Base-by-base conservation (phyloP, 768 basidiomycete species). In the Pluteus cervinus region DNA sequence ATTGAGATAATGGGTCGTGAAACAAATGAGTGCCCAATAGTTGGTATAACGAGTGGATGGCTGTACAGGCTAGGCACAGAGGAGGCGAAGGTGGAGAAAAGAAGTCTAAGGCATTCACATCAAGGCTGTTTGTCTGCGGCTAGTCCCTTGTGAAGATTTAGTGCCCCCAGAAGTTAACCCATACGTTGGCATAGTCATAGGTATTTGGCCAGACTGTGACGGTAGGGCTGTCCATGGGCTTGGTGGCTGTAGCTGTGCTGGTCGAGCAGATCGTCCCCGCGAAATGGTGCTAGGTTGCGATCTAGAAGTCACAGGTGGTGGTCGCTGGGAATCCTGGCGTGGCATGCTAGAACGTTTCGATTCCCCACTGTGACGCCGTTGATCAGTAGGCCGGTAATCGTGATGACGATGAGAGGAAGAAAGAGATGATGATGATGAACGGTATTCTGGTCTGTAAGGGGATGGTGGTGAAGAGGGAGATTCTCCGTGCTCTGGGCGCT, bases 171-270 rank as follows among this genome's bases (percentile, higher is more conserved):
- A n/a, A n/a, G n/a, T n/a, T n/a, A n/a, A n/a, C n/a, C n/a, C n/a
- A n/a, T 46, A 48, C 21, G 46, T 41, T 5, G 55, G 52, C 52
- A 59, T 61, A 8, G 49, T 49, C 35, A 40, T 47, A 4, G 61
- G 57, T 7, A 53, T 36, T 20, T 42, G 45, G 4, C 62, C 62
- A 16, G 32, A 52, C 33, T 57, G 55, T n/a, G 60, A 51, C 7
- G 69, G 69, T 17, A 65, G 47, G 9, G 66, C 63, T 3, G 65
- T 65, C 69, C 68, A 73, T 2, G 67, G 64, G 44, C 54, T 70
- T 1, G 60, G 60, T 2, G 43, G 46, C 14, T 61, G 63, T 23
- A 46, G 33, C 23, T 55, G 56, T 23, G 51, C 54, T 9, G 51
- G 56, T 12, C 49, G 44, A 20, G 50, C 38, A 12, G 54, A 49